These are phyloP conservation scores for Trypanosoma caninum DNA, from an alignment of 208 protist species.

Conservation along the genomic window DNA sequence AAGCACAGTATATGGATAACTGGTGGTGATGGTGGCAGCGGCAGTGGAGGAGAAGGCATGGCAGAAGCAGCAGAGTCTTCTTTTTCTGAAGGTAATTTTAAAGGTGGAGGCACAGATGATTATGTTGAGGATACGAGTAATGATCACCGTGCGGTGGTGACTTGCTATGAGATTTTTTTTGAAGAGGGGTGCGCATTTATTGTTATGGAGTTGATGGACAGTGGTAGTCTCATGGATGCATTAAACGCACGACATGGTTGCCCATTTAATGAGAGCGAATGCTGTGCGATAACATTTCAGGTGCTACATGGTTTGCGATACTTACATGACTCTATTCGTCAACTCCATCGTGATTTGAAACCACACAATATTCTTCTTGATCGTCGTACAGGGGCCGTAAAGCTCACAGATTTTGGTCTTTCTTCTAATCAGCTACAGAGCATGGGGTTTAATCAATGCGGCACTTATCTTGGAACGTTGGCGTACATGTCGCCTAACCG, in stretches of 20 bases:
- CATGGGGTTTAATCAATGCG: conserved; percentile 27
- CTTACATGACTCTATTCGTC: conserved; percentile 22
- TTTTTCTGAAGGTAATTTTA: not conserved
- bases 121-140: not conserved
- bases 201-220: conserved; percentile 32
- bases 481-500: conserved; percentile 37
- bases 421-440: conserved; percentile 17
- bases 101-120: not conserved
- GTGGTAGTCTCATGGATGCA: conserved; percentile 25
- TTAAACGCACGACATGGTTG: conserved; percentile 11
- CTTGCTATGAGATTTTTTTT: conserved; percentile 25
- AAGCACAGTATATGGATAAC: not conserved
- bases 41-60: not conserved
- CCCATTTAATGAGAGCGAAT: conserved; percentile 18
- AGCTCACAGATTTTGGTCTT: conserved; percentile 92
- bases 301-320: conserved; percentile 25
- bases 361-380: conserved; percentile 97
- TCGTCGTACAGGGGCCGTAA: conserved; percentile 73
- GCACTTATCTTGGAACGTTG: conserved; percentile 31
- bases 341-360: conserved; percentile 94
- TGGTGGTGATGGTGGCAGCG: not conserved
- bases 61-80: not conserved
- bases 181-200: conserved; percentile 15
- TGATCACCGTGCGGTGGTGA: conserved; percentile 15
- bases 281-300: conserved; percentile 32